A percentile compares a stretch with the other conserved stretches of the same genome.
Evolutionary conservation across 768 basidiomycete genomes (phyloP).

Genomic region (Baorangia bicolor): DNA sequence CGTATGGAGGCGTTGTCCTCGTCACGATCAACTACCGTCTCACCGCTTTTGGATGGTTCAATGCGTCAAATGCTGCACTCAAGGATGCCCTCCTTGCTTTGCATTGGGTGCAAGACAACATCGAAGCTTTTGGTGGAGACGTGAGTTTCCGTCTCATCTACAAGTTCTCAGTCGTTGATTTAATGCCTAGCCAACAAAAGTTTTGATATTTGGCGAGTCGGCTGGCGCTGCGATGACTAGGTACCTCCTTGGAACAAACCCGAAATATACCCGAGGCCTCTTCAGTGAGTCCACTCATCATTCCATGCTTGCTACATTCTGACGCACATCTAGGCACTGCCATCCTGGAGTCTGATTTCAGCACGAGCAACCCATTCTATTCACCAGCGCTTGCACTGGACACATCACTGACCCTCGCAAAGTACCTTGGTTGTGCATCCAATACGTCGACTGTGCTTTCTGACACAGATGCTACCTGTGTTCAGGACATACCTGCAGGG

Average conservation of each 20-base stretch:
- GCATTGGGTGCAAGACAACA: conserved; percentile 37
- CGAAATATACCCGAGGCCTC: conserved; percentile 16
- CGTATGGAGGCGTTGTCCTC: conserved; percentile 24
- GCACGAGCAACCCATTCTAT: conserved; percentile 13
- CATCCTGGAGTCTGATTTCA: conserved; percentile 17
- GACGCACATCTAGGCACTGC: conserved; percentile 9
- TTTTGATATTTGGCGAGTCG: conserved; percentile 21
- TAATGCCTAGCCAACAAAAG: conserved; percentile 9
- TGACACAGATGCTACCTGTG: not conserved
- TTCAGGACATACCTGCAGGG: conserved; percentile 6
- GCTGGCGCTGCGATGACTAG: conserved; percentile 21
- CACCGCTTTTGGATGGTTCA: conserved; percentile 24
- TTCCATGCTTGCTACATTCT: not conserved
- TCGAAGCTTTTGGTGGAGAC: conserved; percentile 39
- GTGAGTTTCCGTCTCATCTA: conserved; percentile 1
- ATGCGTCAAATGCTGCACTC: conserved; percentile 25
- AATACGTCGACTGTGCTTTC: conserved; percentile 9
- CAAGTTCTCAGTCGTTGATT: not conserved
- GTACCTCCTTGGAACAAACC: conserved; percentile 14
- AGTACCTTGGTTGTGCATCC: conserved; percentile 17
- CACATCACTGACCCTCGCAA: conserved; percentile 16
- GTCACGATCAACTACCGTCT: conserved; percentile 27
- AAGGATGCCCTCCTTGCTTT: conserved; percentile 35
- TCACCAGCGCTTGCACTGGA: conserved; percentile 10
- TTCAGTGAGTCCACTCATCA: conserved; percentile 12